A percentile compares a stretch with the other conserved stretches of the same genome.
Evolutionary conservation across 345 rosid species (phyloP).

Genomic region (Alliaria petiolata): DNA sequence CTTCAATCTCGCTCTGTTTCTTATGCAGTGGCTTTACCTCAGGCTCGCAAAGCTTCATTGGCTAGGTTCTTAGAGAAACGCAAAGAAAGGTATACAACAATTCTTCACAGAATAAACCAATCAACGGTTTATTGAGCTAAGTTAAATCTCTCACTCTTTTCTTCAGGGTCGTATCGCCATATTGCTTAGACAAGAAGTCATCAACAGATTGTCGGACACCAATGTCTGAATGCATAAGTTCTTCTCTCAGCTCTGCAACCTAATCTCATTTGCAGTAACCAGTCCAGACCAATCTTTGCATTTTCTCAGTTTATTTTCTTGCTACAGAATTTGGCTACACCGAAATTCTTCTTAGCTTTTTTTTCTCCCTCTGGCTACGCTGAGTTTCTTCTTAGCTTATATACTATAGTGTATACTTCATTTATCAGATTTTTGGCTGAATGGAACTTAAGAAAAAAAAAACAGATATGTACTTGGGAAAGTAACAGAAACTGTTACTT

Average conservation of each 20-base stretch:
- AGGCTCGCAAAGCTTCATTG: constrained; percentile 77
- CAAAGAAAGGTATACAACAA: constrained; percentile 56
- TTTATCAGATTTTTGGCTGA: constrained; percentile 23
- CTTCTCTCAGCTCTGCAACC: constrained; percentile 35
- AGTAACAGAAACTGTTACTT: constrained; percentile 19
- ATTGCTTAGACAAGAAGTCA: constrained; percentile 35
- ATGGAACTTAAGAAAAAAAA: constrained; percentile 14
- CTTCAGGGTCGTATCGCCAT: constrained; percentile 49
- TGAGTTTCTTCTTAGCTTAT: constrained; percentile 22
- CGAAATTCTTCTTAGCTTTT: background rate
- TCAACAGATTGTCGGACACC: constrained; percentile 28
- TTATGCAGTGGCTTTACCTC: constrained; percentile 60
- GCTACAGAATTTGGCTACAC: background rate
- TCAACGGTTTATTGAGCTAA: constrained; percentile 8
- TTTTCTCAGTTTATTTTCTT: background rate
- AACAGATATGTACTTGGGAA: background rate
- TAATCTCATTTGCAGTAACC: constrained; percentile 25
- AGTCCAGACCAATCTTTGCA: constrained; percentile 14
- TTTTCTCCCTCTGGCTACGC: no score
- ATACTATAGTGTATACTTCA: constrained; percentile 23
- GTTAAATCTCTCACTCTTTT: constrained; percentile 1
- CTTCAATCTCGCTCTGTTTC: background rate
- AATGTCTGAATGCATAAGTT: constrained; percentile 31
- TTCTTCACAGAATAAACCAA: constrained; percentile 4
- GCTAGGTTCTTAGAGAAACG: constrained; percentile 83